These are phyloP conservation scores for Penicillium psychrofluorescens DNA, from an alignment of 495 filamentous ascomycete species.

Conservation along the genomic window DNA sequence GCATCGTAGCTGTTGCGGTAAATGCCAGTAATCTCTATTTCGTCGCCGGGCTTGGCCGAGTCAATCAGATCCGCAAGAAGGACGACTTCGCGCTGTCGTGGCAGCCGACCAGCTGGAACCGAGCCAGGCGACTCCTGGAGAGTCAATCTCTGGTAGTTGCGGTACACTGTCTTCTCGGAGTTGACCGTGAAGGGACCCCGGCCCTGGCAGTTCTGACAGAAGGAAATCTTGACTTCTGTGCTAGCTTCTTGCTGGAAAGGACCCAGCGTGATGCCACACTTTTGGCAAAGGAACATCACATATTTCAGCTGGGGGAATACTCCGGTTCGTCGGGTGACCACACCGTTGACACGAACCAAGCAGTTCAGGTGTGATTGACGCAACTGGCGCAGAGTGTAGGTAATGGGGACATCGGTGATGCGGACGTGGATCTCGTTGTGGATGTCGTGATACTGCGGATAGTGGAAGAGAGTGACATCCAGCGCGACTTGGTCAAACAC, in stretches of 20 bases:
- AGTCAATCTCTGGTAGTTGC: conserved; percentile 97
- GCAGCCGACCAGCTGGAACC: conserved; percentile 91
- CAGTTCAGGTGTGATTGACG: conserved; percentile 97
- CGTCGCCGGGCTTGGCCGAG: conserved; percentile 92
- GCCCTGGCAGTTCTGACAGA: conserved; percentile 96
- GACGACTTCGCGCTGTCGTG: conserved; percentile 90
- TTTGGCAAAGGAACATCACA: conserved; percentile 92
- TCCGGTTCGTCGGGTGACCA: conserved; percentile 92
- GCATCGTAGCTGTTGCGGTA: conserved; percentile 99
- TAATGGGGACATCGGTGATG: conserved; percentile 87
- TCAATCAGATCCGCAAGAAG: conserved; percentile 97
- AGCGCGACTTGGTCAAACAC: conserved; percentile 97
- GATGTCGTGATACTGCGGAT: conserved; percentile 95
- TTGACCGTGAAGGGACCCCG: conserved; percentile 93
- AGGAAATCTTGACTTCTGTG: conserved; percentile 90
- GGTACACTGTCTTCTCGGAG: conserved; percentile 97
- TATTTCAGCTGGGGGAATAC: conserved; percentile 99
- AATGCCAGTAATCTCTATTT: conserved; percentile 93
- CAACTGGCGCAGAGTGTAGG: conserved; percentile 94
- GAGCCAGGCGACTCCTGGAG: conserved; percentile 97
- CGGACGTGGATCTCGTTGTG: conserved; percentile 97
- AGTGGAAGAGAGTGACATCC: conserved; percentile 89
- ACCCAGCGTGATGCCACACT: conserved; percentile 85
- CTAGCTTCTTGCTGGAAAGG: conserved; percentile 97
- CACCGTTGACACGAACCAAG: conserved; percentile 87